A percentile compares a stretch with the other conserved stretches of the same genome.
phyloP scores from a whole-genome alignment of 768 basidiomycete genomes.

The Rhodosporidiobolus odoratus region DNA sequence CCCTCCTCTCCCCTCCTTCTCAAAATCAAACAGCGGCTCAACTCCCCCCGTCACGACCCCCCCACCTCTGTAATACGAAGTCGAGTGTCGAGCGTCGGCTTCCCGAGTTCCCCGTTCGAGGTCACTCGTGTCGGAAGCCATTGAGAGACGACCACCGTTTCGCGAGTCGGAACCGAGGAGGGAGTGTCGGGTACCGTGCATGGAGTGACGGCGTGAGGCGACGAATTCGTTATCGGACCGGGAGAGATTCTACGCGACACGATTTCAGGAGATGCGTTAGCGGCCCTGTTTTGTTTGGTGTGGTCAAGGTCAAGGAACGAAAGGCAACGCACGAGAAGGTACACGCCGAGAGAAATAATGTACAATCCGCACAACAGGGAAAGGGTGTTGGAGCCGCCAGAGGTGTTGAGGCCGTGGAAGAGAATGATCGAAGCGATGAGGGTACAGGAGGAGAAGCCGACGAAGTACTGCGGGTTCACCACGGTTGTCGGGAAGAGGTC shows the following conservation, averaged over 20 bases:
- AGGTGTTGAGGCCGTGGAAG: conserved; percentile 95
- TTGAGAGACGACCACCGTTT: conserved; percentile 15
- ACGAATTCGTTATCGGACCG: conserved; percentile 37
- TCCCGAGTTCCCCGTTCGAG: neutral
- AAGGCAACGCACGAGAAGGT: conserved; percentile 56
- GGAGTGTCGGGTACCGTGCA: conserved; percentile 1
- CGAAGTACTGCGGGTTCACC: conserved; percentile 60
- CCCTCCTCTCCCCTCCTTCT: neutral
- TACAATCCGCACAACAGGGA: conserved; percentile 85
- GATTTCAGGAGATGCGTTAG: too few species aligned
- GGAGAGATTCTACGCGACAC: conserved; percentile 32
- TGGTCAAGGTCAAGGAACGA: neutral
- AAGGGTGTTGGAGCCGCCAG: conserved; percentile 69
- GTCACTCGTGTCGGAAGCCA: conserved; percentile 18
- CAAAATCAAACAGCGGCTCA: conserved; percentile 29
- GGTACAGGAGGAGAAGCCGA: conserved; percentile 89
- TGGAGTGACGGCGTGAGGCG: conserved; percentile 42
- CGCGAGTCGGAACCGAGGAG: conserved; percentile 16
- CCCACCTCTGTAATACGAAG: conserved; percentile 14
- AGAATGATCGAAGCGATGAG: conserved; percentile 90
- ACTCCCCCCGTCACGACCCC: conserved; percentile 17
- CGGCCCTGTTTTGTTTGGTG: neutral
- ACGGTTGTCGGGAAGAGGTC: conserved; percentile 37
- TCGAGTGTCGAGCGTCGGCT: conserved; percentile 3
- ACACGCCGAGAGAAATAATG: conserved; percentile 94